phyloP scores from a whole-genome alignment of 2,329 filamentous ascomycete genomes.

The Hortaea werneckii region DNA sequence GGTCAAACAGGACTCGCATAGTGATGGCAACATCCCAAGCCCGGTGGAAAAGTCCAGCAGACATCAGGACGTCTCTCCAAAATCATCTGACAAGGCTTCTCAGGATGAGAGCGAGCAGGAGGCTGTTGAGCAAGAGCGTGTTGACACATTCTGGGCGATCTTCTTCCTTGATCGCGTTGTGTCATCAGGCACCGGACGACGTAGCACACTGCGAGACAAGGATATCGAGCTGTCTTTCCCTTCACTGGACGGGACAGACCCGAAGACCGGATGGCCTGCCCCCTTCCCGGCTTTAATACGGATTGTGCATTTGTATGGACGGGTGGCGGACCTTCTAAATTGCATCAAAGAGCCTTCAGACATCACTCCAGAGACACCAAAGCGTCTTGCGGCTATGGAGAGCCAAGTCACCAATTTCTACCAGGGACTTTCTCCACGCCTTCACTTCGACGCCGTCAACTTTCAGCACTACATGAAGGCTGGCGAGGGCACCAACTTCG shows the following conservation, averaged over 20 bases:
- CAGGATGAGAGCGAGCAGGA: slow-evolving; percentile 38
- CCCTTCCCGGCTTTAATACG: slow-evolving; percentile 72
- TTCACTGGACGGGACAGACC: slow-evolving; percentile 41
- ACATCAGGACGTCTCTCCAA: not conserved
- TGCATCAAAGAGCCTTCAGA: slow-evolving; percentile 65
- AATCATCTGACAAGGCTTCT: not conserved
- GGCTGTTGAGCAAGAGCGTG: slow-evolving; percentile 67
- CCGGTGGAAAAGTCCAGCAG: not conserved
- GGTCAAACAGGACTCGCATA: slow-evolving; percentile 33
- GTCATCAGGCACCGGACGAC: slow-evolving; percentile 74
- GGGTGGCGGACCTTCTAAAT: slow-evolving; percentile 76
- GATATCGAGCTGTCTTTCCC: slow-evolving; percentile 73
- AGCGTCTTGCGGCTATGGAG: slow-evolving; percentile 66
- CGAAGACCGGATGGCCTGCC: slow-evolving; percentile 57
- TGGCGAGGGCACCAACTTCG: slow-evolving; percentile 77
- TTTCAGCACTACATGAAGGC: slow-evolving; percentile 75
- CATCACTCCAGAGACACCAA: slow-evolving; percentile 63
- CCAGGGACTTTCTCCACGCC: slow-evolving; percentile 60
- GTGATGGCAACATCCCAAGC: not conserved
- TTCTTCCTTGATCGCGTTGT: slow-evolving; percentile 82
- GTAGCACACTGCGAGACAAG: slow-evolving; percentile 72
- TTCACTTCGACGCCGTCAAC: slow-evolving; percentile 78
- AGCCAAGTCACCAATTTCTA: slow-evolving; percentile 65
- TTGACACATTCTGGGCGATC: slow-evolving; percentile 83
- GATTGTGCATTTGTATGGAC: slow-evolving; percentile 77